These are phyloP conservation scores for Boechera divaricarpa DNA, from an alignment of 345 rosid species.

Conservation along the genomic window DNA sequence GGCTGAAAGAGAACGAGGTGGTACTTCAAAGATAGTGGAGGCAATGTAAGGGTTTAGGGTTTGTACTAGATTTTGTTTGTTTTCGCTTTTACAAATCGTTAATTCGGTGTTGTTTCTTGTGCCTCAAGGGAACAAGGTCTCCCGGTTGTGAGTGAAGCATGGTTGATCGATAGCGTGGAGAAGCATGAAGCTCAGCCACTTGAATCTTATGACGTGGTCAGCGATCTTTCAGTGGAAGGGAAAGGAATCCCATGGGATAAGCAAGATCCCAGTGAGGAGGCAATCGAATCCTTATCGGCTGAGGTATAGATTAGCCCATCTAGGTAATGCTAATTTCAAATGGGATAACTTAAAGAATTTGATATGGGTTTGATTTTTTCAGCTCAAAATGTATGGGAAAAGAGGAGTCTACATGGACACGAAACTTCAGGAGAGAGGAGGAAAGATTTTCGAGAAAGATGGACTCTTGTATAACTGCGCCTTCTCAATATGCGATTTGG, in stretches of 20 bases:
- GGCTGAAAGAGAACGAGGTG: slow-evolving; percentile 69
- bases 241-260: slow-evolving; percentile 77
- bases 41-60: slow-evolving; percentile 60
- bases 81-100: background rate
- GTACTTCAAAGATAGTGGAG: slow-evolving; percentile 67
- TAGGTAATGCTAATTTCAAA: background rate
- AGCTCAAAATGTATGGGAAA: slow-evolving; percentile 79
- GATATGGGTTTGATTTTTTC: slow-evolving; percentile 26
- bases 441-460: slow-evolving; percentile 64
- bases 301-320: slow-evolving; percentile 41
- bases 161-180: slow-evolving; percentile 77
- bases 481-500: slow-evolving; percentile 70
- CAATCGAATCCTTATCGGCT: slow-evolving; percentile 59
- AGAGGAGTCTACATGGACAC: slow-evolving; percentile 70
- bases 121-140: slow-evolving; percentile 58
- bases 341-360: background rate
- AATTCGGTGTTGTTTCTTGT: background rate
- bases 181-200: slow-evolving; percentile 71
- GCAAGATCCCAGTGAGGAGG: slow-evolving; percentile 65
- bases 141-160: slow-evolving; percentile 67
- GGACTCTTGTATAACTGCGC: slow-evolving; percentile 78
- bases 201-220: slow-evolving; percentile 62
- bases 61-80: background rate
- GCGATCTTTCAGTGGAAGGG: slow-evolving; percentile 67
- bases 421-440: slow-evolving; percentile 59